Conservation (phyloP, 805 yeast genomes). For the Saccharomycopsis oosterbeekiorum region DNA sequence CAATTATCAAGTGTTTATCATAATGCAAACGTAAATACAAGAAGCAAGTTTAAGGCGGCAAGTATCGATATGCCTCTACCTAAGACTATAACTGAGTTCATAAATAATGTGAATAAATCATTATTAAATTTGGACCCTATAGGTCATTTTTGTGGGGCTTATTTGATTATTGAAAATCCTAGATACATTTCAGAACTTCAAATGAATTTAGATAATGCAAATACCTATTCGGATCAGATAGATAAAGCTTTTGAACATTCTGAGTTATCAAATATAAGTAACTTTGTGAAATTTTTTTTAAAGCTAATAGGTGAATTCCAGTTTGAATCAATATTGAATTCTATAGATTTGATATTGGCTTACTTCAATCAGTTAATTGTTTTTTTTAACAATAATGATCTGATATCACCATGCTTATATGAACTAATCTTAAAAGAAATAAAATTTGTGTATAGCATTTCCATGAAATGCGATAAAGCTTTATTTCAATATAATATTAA, state of each 20-base stretch:
- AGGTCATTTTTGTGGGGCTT: neutral
- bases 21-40: neutral
- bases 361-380: conserved; percentile 13
- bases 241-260: neutral
- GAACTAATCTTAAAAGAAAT: conserved; percentile 6
- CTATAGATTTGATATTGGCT: conserved; percentile 12
- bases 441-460: conserved; percentile 1
- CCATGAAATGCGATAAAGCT: conserved; percentile 2
- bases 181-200: neutral
- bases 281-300: neutral
- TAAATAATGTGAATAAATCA: neutral
- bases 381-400: conserved; percentile 15
- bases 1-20: neutral
- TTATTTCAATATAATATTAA: neutral
- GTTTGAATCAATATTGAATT: conserved; percentile 8
- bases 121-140: neutral
- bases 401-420: conserved; percentile 1
- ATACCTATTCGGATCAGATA: neutral
- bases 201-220: neutral
- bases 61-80: neutral
- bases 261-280: neutral
- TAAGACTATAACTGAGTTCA: neutral
- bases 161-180: neutral
- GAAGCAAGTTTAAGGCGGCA: neutral
- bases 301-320: conserved; percentile 8